Percentiles rank a stretch among this genome's conserved stretches.
These are phyloP conservation scores for Cladosporium velox DNA, from an alignment of 2,329 filamentous ascomycete species.

Conservation along the genomic window DNA sequence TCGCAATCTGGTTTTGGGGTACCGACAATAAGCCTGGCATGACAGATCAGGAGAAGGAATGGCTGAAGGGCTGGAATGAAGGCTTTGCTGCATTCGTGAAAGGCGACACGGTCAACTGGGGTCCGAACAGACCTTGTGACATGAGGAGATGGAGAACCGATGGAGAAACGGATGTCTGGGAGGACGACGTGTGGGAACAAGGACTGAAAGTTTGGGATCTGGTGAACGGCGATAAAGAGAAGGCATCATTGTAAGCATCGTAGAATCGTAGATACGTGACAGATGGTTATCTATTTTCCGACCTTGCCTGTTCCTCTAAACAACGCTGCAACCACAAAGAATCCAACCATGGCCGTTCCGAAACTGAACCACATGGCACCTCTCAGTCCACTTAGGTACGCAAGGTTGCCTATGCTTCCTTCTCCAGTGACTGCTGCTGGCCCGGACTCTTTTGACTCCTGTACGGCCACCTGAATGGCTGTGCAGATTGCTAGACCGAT, in stretches of 20 bases:
- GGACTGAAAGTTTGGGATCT: conserved; percentile 52
- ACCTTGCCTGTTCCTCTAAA: conserved; percentile 36
- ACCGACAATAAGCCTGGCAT: conserved; percentile 45
- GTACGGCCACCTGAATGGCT: conserved; percentile 63
- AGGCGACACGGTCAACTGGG: conserved; percentile 46
- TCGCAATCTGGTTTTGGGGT: conserved; percentile 60
- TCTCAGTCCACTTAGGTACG: conserved; percentile 42
- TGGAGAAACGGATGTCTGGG: conserved; percentile 49
- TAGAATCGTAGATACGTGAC: background rate
- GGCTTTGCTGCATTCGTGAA: conserved; percentile 44
- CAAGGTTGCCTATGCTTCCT: conserved; percentile 30
- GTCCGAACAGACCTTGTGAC: conserved; percentile 38
- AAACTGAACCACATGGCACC: conserved; percentile 46
- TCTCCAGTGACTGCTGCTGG: conserved; percentile 34
- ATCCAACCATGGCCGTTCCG: conserved; percentile 39
- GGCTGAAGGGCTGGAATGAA: conserved; percentile 44
- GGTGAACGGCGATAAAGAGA: background rate
- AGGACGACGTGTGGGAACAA: conserved; percentile 50
- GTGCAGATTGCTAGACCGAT: conserved; percentile 67
- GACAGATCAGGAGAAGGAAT: conserved; percentile 46
- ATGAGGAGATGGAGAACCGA: conserved; percentile 49
- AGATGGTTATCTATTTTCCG: conserved; percentile 26
- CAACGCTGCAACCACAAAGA: conserved; percentile 38
- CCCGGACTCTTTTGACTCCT: conserved; percentile 38
- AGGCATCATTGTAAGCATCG: background rate